A percentile compares a stretch with the other conserved stretches of the same genome.
These are phyloP conservation scores for Drosera capensis DNA, from an alignment of 148 eudicot genomes.

Conservation along the genomic window DNA sequence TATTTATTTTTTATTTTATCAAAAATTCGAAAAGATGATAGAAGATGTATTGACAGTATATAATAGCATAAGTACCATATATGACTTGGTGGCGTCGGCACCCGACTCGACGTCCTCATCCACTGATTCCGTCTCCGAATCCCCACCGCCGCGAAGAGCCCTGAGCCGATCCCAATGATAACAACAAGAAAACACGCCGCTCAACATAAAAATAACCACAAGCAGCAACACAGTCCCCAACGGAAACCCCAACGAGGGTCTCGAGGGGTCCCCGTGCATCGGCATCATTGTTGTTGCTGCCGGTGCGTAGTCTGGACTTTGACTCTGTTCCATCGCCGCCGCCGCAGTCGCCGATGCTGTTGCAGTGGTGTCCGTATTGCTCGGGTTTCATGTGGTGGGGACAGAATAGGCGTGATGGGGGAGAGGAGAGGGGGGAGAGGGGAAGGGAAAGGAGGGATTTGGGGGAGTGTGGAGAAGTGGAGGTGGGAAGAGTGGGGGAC, in stretches of 20 bases:
- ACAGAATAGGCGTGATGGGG: not conserved
- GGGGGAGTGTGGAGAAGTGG: not conserved
- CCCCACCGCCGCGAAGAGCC: no score
- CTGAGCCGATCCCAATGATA: conserved; percentile 91
- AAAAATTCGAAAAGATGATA: no score
- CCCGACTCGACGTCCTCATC: no score
- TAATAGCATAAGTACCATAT: no score
- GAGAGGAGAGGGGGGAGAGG: not conserved
- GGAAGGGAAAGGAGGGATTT: not conserved
- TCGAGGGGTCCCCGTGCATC: conserved; percentile 18
- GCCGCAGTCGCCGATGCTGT: no score
- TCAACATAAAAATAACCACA: conserved; percentile 54
- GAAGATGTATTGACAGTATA: no score
- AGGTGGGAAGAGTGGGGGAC: not conserved
- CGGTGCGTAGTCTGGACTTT: not conserved
- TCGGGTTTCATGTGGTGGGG: no score
- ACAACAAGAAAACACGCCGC: conserved; percentile 87
- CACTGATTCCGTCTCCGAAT: no score
- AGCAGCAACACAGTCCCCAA: conserved; percentile 63
- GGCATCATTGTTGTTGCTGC: no score
- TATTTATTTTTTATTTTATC: no score
- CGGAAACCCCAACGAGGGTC: conserved; percentile 85
- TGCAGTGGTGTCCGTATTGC: no score
- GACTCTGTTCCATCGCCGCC: not conserved
- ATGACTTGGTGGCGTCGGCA: no score